Evolutionary conservation across 2,329 filamentous ascomycete species (phyloP).

Genomic region (Penicillium sp.): DNA sequence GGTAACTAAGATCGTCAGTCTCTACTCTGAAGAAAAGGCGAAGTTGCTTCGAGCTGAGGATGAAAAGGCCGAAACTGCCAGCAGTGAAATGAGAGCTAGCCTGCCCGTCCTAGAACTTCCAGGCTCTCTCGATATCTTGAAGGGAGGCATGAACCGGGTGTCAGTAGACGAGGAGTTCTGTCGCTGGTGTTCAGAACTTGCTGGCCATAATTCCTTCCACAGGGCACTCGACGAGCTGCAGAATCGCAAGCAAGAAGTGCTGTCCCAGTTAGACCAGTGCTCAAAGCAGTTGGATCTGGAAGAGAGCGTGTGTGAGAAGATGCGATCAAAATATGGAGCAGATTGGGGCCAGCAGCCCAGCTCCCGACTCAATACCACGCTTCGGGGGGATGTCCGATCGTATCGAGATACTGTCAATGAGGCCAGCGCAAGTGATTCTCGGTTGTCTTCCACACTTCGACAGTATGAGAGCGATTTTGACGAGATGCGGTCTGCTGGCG

Average conservation of each 20-base stretch:
- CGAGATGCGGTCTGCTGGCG: slow-evolving; percentile 87
- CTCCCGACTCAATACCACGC: slow-evolving; percentile 78
- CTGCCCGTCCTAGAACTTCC: slow-evolving; percentile 91
- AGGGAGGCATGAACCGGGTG: slow-evolving; percentile 88
- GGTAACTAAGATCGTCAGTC: slow-evolving; percentile 91
- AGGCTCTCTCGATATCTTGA: slow-evolving; percentile 82
- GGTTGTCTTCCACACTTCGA: slow-evolving; percentile 76
- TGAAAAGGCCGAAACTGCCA: slow-evolving; percentile 86
- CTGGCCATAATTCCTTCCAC: slow-evolving; percentile 75
- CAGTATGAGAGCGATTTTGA: slow-evolving; percentile 88
- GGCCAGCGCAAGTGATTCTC: slow-evolving; percentile 78
- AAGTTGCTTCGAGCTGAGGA: slow-evolving; percentile 92
- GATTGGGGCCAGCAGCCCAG: slow-evolving; percentile 99
- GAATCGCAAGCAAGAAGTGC: slow-evolving; percentile 71
- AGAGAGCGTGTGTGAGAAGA: slow-evolving; percentile 97
- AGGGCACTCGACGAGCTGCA: slow-evolving; percentile 76
- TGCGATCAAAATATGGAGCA: slow-evolving; percentile 92
- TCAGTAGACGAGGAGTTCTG: slow-evolving; percentile 86
- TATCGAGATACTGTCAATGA: slow-evolving; percentile 89
- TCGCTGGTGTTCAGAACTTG: slow-evolving; percentile 90
- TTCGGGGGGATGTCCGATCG: slow-evolving; percentile 80
- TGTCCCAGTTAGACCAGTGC: slow-evolving; percentile 70
- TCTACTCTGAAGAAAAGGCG: slow-evolving; percentile 98
- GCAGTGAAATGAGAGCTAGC: slow-evolving; percentile 93
- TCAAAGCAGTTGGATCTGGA: slow-evolving; percentile 92